Evolutionary conservation across 2,329 filamentous ascomycete genomes (phyloP).

Genomic region (Cadophora gregata): DNA sequence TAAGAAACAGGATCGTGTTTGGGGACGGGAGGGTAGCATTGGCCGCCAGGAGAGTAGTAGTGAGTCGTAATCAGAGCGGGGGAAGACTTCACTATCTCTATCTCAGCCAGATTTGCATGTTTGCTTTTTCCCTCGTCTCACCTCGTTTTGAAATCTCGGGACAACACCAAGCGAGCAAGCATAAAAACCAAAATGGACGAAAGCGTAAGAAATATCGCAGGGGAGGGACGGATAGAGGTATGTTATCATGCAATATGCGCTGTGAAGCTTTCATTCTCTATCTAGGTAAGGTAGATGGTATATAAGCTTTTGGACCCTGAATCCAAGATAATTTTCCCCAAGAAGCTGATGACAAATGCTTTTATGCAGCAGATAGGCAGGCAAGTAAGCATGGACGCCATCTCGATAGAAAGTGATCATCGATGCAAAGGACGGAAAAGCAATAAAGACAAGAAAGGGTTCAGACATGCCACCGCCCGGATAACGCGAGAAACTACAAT

Average conservation of each 20-base stretch:
- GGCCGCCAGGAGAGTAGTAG: background rate
- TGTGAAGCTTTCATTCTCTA: conserved; percentile 32
- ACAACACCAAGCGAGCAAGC: background rate
- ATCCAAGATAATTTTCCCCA: background rate
- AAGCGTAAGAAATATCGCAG: background rate
- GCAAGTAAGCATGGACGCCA: background rate
- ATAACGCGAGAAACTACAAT: background rate
- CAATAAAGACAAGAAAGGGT: conserved; percentile 1
- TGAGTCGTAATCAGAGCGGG: background rate
- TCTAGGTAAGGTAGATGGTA: conserved; percentile 22
- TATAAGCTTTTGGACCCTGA: conserved; percentile 17
- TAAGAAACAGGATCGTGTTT: background rate
- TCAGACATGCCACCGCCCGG: conserved; percentile 8
- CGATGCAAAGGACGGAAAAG: conserved; percentile 6
- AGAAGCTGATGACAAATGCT: background rate
- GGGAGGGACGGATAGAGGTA: background rate
- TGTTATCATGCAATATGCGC: conserved; percentile 3
- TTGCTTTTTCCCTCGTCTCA: background rate
- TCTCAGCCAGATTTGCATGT: background rate
- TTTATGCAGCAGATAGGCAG: conserved; percentile 11
- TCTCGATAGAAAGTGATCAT: background rate
- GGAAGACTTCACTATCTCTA: background rate
- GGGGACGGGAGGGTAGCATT: background rate
- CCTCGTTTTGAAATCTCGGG: background rate
- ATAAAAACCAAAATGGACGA: background rate